A percentile compares a stretch with the other conserved stretches of the same genome.
These are phyloP conservation scores for Ensete ventricosum DNA, from an alignment of 176 grass and related monocot species.

Conservation along the genomic window DNA sequence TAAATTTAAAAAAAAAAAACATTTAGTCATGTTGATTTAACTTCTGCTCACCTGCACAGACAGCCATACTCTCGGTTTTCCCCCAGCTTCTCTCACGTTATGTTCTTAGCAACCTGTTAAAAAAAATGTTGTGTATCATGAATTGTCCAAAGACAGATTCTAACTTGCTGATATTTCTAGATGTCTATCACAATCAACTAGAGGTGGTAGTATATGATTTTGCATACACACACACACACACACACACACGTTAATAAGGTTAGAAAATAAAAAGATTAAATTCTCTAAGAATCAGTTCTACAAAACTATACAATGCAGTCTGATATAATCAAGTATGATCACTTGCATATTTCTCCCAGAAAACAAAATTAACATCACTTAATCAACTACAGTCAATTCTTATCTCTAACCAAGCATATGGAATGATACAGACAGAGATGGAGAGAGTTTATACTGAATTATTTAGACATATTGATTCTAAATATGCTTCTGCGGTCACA, in stretches of 20 bases:
- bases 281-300: too few species aligned
- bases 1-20: background rate
- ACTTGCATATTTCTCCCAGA: too few species aligned
- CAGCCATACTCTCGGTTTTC: slow-evolving; percentile 33
- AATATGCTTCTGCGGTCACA: background rate
- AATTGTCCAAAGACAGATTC: background rate
- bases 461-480: background rate
- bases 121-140: slow-evolving; percentile 1
- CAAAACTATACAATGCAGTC: too few species aligned
- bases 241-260: too few species aligned
- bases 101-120: slow-evolving; percentile 47
- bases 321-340: too few species aligned
- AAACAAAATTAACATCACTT: too few species aligned
- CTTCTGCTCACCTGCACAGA: background rate
- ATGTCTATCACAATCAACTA: background rate
- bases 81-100: slow-evolving; percentile 40
- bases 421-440: background rate
- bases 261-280: too few species aligned
- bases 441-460: background rate
- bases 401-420: too few species aligned
- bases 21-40: background rate
- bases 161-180: background rate
- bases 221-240: too few species aligned
- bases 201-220: background rate
- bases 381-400: too few species aligned